Conservation (phyloP, 2,329 filamentous ascomycete species). For the Neonectria punicea region DNA sequence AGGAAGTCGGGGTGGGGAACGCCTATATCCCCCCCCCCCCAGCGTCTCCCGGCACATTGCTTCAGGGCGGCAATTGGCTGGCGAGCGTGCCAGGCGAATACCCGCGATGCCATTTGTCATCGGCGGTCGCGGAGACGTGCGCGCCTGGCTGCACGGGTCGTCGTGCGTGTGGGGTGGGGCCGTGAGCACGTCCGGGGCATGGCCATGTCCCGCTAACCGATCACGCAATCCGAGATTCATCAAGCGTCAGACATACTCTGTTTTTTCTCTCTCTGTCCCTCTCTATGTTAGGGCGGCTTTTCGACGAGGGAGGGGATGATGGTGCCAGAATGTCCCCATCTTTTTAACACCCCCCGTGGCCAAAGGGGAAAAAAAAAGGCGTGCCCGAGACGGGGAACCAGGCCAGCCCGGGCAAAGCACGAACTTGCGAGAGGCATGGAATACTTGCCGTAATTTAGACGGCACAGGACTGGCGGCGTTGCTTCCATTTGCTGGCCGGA, state of each 20-base stretch:
- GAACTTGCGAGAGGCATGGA: not conserved
- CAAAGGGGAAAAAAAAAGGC: slow-evolving; percentile 5
- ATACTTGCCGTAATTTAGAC: slow-evolving; percentile 4
- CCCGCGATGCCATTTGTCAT: slow-evolving; percentile 40
- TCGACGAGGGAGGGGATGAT: not conserved
- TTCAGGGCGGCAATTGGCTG: slow-evolving; percentile 31
- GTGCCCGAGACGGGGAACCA: slow-evolving; percentile 24
- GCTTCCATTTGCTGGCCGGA: slow-evolving; percentile 26
- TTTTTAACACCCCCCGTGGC: slow-evolving; percentile 11
- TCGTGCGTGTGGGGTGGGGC: slow-evolving; percentile 30
- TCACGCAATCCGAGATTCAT: slow-evolving; percentile 47
- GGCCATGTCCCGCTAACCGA: slow-evolving; percentile 45
- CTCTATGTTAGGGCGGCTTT: not conserved
- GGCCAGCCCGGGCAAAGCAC: slow-evolving; percentile 21
- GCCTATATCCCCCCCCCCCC: not conserved
- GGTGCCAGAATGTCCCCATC: slow-evolving; percentile 14
- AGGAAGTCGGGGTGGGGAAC: slow-evolving; percentile 45
- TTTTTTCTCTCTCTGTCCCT: slow-evolving; percentile 16
- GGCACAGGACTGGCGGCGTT: not conserved
- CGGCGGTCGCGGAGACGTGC: slow-evolving; percentile 38
- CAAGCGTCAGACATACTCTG: slow-evolving; percentile 36
- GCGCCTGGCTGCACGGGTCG: slow-evolving; percentile 3
- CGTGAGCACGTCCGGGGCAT: slow-evolving; percentile 42
- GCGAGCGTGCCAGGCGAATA: slow-evolving; percentile 38
- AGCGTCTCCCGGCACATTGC: slow-evolving; percentile 13